Evolutionary conservation across 1,284 basidiomycete genomes (phyloP).

Genomic region (Rugosomyces carneus): DNA sequence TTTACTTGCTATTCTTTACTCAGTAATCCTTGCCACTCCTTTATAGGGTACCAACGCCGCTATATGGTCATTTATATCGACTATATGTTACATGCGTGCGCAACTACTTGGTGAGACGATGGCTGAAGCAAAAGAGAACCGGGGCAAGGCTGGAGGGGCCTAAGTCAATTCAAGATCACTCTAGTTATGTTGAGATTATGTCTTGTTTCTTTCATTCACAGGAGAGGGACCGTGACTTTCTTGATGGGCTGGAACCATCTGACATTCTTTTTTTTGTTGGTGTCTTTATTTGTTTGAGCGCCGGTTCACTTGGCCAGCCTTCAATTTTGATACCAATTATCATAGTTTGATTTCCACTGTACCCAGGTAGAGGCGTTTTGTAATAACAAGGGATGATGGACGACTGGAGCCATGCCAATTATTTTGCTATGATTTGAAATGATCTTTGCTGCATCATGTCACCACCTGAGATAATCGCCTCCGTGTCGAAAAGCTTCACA

Average conservation of each 20-base stretch:
- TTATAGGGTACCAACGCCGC: constrained; percentile 70
- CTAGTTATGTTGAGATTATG: background rate
- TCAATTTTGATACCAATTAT: constrained; percentile 8
- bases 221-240: constrained; percentile 13
- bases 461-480: constrained; percentile 49
- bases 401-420: background rate
- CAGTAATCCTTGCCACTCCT: too few relatives aligned
- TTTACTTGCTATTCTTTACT: background rate
- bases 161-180: constrained; percentile 26
- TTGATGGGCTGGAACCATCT: constrained; percentile 24
- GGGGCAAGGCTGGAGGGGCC: constrained; percentile 50
- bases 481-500: constrained; percentile 54
- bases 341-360: constrained; percentile 13
- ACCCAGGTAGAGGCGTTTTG: constrained; percentile 8
- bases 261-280: constrained; percentile 18
- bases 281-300: constrained; percentile 6
- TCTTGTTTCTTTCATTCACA: constrained; percentile 13
- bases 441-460: constrained; percentile 11
- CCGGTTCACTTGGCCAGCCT: constrained; percentile 1
- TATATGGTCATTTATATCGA: constrained; percentile 67
- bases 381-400: constrained; percentile 9
- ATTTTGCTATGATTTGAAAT: background rate
- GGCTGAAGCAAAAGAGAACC: constrained; percentile 58
- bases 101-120: constrained; percentile 59
- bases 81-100: constrained; percentile 57